Evolutionary conservation across 345 rosid genomes (phyloP).

Genomic region (Gossypium longicalyx): DNA sequence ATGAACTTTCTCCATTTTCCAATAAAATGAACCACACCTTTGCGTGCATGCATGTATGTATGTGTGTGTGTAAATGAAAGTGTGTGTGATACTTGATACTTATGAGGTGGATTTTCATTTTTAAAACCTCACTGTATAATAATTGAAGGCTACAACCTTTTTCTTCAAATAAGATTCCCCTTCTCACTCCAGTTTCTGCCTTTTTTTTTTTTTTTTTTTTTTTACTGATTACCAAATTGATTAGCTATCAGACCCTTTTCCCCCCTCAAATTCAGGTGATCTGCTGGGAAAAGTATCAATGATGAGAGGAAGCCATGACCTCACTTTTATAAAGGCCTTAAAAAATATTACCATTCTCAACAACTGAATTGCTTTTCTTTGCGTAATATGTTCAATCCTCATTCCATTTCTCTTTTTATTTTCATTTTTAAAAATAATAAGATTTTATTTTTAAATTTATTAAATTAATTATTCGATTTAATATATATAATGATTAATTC

Average conservation of each 20-base stretch:
- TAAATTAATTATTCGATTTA: too few relatives aligned
- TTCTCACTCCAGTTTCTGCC: background rate
- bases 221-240: background rate
- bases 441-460: too few relatives aligned
- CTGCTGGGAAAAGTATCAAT: background rate
- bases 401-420: background rate
- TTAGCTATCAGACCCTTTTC: background rate
- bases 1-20: background rate
- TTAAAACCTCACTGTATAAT: background rate
- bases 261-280: slow-evolving; percentile 14
- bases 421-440: too few relatives aligned
- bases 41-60: background rate
- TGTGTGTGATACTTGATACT: too few relatives aligned
- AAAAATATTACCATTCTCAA: background rate
- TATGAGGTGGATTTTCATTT: background rate
- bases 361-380: too few relatives aligned
- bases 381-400: too few relatives aligned
- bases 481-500: too few relatives aligned
- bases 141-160: background rate
- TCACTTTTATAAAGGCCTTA: background rate
- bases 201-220: too few relatives aligned
- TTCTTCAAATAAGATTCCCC: background rate
- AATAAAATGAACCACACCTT: background rate
- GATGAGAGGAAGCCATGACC: background rate
- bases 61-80: too few relatives aligned